phyloP scores from a whole-genome alignment of 768 basidiomycete species.

The Xanthoconium stramineum region DNA sequence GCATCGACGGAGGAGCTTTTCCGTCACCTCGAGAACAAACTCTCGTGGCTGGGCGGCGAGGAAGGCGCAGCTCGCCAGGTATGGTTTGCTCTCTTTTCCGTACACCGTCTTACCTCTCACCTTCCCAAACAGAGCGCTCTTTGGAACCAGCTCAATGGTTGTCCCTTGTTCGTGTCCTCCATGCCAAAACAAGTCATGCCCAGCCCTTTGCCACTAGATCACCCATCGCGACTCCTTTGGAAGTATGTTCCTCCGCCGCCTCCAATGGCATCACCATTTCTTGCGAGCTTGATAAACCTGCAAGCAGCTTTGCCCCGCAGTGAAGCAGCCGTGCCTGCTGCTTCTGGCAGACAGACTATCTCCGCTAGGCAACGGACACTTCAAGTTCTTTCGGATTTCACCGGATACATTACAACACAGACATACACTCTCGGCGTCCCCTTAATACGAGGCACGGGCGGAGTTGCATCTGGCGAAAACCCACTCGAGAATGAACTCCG shows the following conservation, averaged over 20 bases:
- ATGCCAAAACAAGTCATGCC: constrained; percentile 10
- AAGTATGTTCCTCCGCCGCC: constrained; percentile 33
- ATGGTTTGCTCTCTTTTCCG: constrained; percentile 8
- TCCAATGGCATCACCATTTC: constrained; percentile 29
- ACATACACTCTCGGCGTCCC: constrained; percentile 44
- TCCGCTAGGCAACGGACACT: constrained; percentile 56
- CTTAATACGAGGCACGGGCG: constrained; percentile 17
- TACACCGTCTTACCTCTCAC: not conserved
- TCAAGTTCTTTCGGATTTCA: constrained; percentile 66
- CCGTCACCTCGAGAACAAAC: constrained; percentile 49
- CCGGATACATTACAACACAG: constrained; percentile 75
- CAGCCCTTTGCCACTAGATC: constrained; percentile 8
- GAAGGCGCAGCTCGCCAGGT: constrained; percentile 58
- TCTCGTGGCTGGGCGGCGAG: constrained; percentile 55
- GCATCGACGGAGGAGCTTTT: constrained; percentile 62
- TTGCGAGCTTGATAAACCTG: constrained; percentile 21
- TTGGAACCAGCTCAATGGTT: constrained; percentile 57
- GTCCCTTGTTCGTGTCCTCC: constrained; percentile 47
- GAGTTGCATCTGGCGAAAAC: constrained; percentile 14
- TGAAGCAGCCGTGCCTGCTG: constrained; percentile 14
- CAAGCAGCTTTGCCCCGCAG: constrained; percentile 19
- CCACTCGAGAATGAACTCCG: constrained; percentile 60
- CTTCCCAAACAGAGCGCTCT: constrained; percentile 39
- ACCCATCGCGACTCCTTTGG: constrained; percentile 35
- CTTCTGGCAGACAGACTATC: constrained; percentile 5